These are phyloP conservation scores for Fistulifera pelliculosa DNA, from an alignment of 108 stramenopile genomes.

Conservation along the genomic window DNA sequence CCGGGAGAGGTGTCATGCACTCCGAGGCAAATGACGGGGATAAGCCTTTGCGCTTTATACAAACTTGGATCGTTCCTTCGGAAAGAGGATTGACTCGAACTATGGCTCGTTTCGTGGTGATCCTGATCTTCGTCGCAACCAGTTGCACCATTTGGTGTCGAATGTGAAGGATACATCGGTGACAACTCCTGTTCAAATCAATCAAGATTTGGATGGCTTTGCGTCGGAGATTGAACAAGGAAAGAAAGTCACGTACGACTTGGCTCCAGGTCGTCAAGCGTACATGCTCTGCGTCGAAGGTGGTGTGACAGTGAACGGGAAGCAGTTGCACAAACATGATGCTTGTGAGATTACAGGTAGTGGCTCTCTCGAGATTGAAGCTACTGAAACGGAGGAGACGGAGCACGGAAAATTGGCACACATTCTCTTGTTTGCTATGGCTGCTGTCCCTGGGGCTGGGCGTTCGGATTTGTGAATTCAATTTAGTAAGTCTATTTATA, in stretches of 20 bases:
- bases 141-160: conserved; percentile 55
- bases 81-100: conserved; percentile 35
- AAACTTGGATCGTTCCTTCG: conserved; percentile 72
- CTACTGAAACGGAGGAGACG: conserved; percentile 26
- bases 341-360: conserved; percentile 40
- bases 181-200: conserved; percentile 43
- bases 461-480: conserved; percentile 21
- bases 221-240: conserved; percentile 48
- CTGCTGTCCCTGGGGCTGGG: conserved; percentile 20
- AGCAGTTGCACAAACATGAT: conserved; percentile 34
- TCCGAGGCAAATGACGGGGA: conserved; percentile 53
- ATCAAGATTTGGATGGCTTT: conserved; percentile 63
- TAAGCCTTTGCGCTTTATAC: conserved; percentile 66
- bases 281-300: conserved; percentile 76
- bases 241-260: conserved; percentile 13
- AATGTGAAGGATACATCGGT: conserved; percentile 14
- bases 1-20: conserved; percentile 66
- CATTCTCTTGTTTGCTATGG: conserved; percentile 47
- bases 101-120: conserved; percentile 46
- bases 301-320: conserved; percentile 31
- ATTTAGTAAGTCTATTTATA: too few relatives aligned
- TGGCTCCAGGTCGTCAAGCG: conserved; percentile 47
- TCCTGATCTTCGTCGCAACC: conserved; percentile 17
- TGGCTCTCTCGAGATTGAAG: conserved; percentile 22
- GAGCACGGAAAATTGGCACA: conserved; percentile 40